A percentile compares a stretch with the other conserved stretches of the same genome.
These are phyloP conservation scores for Neurospora tetraspora DNA, from an alignment of 495 filamentous ascomycete species.

Conservation along the genomic window DNA sequence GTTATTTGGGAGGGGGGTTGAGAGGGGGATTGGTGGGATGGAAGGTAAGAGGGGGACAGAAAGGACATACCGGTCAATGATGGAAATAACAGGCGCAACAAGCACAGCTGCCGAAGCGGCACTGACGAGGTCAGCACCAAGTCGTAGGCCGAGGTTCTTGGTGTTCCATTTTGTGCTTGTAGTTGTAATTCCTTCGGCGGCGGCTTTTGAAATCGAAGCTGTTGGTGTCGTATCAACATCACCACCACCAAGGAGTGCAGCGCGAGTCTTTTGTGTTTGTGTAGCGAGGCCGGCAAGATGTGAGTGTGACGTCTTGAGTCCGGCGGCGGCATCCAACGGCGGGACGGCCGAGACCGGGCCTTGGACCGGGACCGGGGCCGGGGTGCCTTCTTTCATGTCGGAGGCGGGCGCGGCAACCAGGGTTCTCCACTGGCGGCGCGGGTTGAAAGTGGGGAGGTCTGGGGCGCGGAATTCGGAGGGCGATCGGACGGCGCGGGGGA, in stretches of 20 bases:
- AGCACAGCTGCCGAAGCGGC: constrained; percentile 70
- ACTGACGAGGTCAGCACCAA: constrained; percentile 63
- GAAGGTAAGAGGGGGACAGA: not conserved
- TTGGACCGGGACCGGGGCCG: not conserved
- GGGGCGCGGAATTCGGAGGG: not conserved
- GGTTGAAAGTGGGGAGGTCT: not conserved
- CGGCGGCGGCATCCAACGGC: not conserved
- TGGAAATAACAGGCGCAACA: constrained; percentile 78
- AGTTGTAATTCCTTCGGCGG: not conserved
- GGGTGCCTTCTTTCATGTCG: not conserved
- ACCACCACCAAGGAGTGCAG: not conserved
- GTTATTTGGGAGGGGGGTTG: not conserved
- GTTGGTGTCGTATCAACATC: not conserved
- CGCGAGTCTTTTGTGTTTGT: not conserved
- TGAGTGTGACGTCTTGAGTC: not conserved
- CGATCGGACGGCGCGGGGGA: not conserved
- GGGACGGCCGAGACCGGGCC: not conserved
- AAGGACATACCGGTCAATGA: constrained; percentile 71
- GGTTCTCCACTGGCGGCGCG: not conserved
- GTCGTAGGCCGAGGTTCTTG: constrained; percentile 52
- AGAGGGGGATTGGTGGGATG: not conserved
- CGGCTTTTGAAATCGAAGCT: not conserved
- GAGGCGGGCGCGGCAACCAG: not conserved
- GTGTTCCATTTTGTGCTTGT: constrained; percentile 58
- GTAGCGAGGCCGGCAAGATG: not conserved